phyloP scores from a whole-genome alignment of 179 eudicot species.

The Sideroxylon spinosum region DNA sequence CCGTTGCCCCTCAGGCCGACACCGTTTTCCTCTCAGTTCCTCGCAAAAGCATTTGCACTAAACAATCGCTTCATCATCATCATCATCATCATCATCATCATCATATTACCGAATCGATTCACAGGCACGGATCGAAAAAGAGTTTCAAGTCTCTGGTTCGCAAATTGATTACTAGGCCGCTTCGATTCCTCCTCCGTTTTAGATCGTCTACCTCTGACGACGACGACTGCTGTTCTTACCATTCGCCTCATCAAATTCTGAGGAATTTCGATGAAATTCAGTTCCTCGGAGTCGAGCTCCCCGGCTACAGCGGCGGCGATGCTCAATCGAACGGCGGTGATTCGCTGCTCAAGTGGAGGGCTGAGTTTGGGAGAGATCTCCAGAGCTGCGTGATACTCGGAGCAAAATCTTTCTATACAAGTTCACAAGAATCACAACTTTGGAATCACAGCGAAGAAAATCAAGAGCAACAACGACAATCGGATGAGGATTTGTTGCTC shows the following conservation, averaged over 20 bases:
- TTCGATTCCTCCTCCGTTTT: conserved; percentile 17
- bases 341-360: conserved; percentile 57
- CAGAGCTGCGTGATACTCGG: conserved; percentile 52
- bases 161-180: conserved; percentile 30
- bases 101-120: background rate
- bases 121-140: conserved; percentile 18
- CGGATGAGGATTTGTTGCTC: conserved; percentile 7
- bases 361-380: conserved; percentile 55
- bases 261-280: conserved; percentile 36
- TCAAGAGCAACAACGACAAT: background rate
- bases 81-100: background rate
- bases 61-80: background rate
- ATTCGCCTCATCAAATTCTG: conserved; percentile 29
- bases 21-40: conserved; percentile 20
- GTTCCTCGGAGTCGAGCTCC: conserved; percentile 36
- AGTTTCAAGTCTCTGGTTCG: conserved; percentile 20
- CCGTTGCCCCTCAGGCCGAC: conserved; percentile 34
- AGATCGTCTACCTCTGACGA: conserved; percentile 19
- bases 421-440: too few relatives aligned
- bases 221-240: conserved; percentile 15
- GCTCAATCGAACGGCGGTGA: conserved; percentile 19
- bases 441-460: background rate
- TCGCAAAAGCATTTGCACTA: background rate
- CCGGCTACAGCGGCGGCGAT: conserved; percentile 40
- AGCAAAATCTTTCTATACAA: conserved; percentile 30